Base-by-base conservation (phyloP, 768 basidiomycete genomes). In the Kwoniella botswanensis region DNA sequence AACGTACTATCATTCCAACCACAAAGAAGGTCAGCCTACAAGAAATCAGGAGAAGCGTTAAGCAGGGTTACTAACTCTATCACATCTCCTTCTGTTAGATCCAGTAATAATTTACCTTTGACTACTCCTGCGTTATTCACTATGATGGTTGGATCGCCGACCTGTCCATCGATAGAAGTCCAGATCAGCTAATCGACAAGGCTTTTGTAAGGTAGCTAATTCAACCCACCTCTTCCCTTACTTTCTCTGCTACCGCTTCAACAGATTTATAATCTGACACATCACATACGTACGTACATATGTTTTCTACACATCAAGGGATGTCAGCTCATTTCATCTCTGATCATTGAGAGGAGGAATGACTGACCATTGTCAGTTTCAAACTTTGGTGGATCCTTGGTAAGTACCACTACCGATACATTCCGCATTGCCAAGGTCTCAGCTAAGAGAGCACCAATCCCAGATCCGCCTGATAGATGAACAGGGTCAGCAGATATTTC, bases 91-190 rank as follows among this genome's bases (percentile, higher is more conserved):
- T 91, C 88, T 2, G 84, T 85, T 68, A 97, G 86, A 77, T 98
- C 94, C 13, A 95, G 84, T 42, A 99, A 85, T 2, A 90, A 84
- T 76, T 94, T 95, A 26, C 94, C 94, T 84, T 94, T 92, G 26
- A 92, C 93, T 68, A 97, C 90, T 21, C 95, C 97, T 0, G 96
- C 97, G 79, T 96, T 98, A 85, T 98, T 98, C 76, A 99, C 86
- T 24, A 99, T 85, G 50, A 98, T 87, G 0, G 97, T 97, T 0
- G 93, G 93, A 69, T 92, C 87, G 3, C 93, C 95, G 63, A 96
- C 86, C 93, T n/a, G n/a, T n/a, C n/a, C n/a, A n/a, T n/a, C n/a
- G n/a, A n/a, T n/a, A n/a, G n/a, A n/a, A n/a, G n/a, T n/a, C n/a
- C n/a, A n/a, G n/a, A n/a, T n/a, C n/a, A n/a, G n/a, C n/a, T n/a